phyloP scores from a whole-genome alignment of 768 basidiomycete species.

The Boletus insuetus region DNA sequence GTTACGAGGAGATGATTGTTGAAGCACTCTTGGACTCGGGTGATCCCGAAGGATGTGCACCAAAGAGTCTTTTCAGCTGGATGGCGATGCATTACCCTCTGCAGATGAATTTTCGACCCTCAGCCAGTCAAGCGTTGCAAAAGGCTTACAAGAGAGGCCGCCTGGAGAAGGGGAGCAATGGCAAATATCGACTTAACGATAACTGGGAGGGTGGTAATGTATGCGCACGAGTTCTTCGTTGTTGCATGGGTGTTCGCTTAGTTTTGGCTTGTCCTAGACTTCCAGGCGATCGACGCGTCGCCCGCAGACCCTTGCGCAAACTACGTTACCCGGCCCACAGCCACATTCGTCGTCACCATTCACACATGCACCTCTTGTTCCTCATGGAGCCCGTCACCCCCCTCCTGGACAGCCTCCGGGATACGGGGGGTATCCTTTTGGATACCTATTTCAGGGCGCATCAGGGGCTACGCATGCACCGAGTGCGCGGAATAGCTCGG shows the following conservation, averaged over 20 bases:
- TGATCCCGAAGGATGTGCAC: constrained; percentile 75
- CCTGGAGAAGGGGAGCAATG: constrained; percentile 69
- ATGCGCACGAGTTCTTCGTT: constrained; percentile 28
- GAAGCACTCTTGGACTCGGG: constrained; percentile 66
- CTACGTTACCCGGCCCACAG: constrained; percentile 29
- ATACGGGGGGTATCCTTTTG: constrained; percentile 40
- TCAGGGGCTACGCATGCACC: constrained; percentile 4
- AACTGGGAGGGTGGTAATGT: constrained; percentile 83
- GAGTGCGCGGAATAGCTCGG: not conserved
- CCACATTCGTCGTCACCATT: constrained; percentile 48
- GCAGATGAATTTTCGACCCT: constrained; percentile 86
- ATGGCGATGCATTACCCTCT: constrained; percentile 82
- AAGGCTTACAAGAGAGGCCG: constrained; percentile 83
- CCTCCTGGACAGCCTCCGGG: constrained; percentile 30
- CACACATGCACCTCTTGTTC: constrained; percentile 50
- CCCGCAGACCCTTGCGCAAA: constrained; percentile 52
- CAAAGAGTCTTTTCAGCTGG: constrained; percentile 82
- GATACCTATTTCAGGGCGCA: constrained; percentile 33
- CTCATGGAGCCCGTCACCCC: constrained; percentile 34
- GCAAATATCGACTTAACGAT: constrained; percentile 73
- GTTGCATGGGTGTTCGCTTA: constrained; percentile 5
- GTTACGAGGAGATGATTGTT: constrained; percentile 91
- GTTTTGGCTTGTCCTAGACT: constrained; percentile 44
- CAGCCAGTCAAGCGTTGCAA: constrained; percentile 85
- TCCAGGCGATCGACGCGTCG: constrained; percentile 76